Conservation (phyloP, 495 filamentous ascomycete species). For the Aspergillus wentii region DNA sequence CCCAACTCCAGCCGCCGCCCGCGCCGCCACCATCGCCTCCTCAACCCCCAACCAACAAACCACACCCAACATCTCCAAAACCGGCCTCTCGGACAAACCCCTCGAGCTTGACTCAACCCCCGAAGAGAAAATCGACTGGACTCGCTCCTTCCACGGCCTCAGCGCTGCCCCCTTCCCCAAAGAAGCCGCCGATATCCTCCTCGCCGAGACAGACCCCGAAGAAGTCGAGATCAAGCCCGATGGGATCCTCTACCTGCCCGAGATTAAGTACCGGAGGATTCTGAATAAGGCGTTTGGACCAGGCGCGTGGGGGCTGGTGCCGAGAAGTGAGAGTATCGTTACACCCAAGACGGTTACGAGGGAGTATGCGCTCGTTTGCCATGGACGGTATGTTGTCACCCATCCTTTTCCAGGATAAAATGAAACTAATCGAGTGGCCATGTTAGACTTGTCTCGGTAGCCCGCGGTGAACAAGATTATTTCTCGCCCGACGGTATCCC, state of each 20-base stretch:
- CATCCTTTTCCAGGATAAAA: too few relatives aligned
- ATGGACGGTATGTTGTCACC: conserved; percentile 73
- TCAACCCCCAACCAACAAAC: conserved; percentile 31
- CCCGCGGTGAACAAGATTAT: conserved; percentile 92
- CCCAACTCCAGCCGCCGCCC: conserved; percentile 13
- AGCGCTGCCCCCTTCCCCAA: conserved; percentile 68
- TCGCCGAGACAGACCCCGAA: conserved; percentile 58
- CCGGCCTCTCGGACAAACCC: conserved; percentile 48
- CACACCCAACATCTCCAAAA: conserved; percentile 46
- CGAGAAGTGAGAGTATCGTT: conserved; percentile 85
- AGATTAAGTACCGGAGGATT: conserved; percentile 97
- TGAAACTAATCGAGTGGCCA: too few relatives aligned
- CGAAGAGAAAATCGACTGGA: conserved; percentile 76
- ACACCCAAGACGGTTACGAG: conserved; percentile 83
- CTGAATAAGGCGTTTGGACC: conserved; percentile 90
- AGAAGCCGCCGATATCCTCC: conserved; percentile 68
- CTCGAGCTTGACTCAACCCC: conserved; percentile 36
- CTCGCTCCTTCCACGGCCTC: conserved; percentile 86
- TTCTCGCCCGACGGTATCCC: conserved; percentile 89
- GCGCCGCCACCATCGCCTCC: conserved; percentile 19
- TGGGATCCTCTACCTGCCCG: conserved; percentile 91
- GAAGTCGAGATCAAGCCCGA: conserved; percentile 97
- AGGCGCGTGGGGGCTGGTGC: conserved; percentile 91
- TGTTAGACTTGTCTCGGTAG: conserved; percentile 78
- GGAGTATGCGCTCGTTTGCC: conserved; percentile 88